Base-by-base conservation (phyloP, 805 yeast genomes). In the Lipomyces kockii region DNA sequence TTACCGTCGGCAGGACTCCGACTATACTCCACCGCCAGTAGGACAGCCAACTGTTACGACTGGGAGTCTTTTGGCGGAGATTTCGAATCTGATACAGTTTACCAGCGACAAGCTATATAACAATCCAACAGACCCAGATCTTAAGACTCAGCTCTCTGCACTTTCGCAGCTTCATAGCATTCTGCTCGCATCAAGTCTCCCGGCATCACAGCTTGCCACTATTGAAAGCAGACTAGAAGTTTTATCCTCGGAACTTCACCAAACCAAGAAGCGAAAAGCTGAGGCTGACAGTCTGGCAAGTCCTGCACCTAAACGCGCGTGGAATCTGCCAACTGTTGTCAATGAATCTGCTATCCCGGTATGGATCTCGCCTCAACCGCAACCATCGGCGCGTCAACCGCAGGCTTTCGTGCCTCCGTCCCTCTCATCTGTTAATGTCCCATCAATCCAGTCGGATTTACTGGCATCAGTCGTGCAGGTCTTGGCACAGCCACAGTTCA, bases 61-160 rank as follows among this genome's bases (percentile, higher is more conserved):
- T 8, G 58, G 32, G 3, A 29, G 55, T n/a, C 62, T 69, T 20
- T 20, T 56, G 5, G 29, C 68, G 5, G 72, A 68, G n/a, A 59
- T 69, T 22, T 32, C 68, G 22, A 25, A 9, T 20, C 54, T 67
- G 14, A 56, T 68, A 11, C 62, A 62, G 22, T 58, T 66, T 25
- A 62, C 70, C 2, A 52, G 49, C 17, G 67, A 60, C 27, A 58
- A 64, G 34, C 32, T 69, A 12, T 61, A 35, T 20, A 55, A 60
- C 11, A 56, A 57, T 55, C 71, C 63, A 22, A 17, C 35, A 3
- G 62, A 71, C 9, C 39, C 66, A 74, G 32, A 65, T 76, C 59
- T 77, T 75, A 68, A 73, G 78, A 64, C 74, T 72, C 54, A 61
- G 55, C 51, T 63, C 32, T 35, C 65, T 20, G 71, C 73, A 22